Conservation (phyloP, 1,284 basidiomycete species). For the Trichosporon faecale region DNA sequence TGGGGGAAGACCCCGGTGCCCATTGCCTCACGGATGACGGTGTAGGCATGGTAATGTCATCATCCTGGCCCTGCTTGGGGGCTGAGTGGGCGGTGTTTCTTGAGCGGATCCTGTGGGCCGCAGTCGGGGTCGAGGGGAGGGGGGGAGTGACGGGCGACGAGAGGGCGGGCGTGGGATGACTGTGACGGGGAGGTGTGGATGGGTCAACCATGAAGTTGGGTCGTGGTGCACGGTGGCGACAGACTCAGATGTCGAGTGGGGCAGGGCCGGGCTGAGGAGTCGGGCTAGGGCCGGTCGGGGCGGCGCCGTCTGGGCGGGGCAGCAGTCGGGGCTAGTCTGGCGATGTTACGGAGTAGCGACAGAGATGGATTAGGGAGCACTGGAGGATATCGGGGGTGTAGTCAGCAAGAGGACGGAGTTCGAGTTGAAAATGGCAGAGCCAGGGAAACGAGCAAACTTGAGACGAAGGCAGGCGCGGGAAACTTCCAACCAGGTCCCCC, state of each 20-base stretch:
- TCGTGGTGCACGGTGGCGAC: conserved; percentile 11
- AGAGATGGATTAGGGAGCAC: background rate
- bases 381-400: background rate
- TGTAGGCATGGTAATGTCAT: conserved; percentile 18
- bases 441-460: conserved; percentile 9
- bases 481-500: background rate
- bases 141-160: conserved; percentile 33
- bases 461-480: conserved; percentile 10
- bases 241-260: background rate
- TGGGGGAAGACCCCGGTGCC: background rate
- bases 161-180: conserved; percentile 24
- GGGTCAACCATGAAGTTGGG: conserved; percentile 20
- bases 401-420: background rate
- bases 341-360: too few relatives aligned
- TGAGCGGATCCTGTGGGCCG: background rate
- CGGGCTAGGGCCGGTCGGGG: background rate
- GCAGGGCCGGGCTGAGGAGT: background rate
- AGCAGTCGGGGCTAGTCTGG: background rate
- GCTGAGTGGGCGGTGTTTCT: background rate
- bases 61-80: conserved; percentile 9
- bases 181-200: conserved; percentile 26
- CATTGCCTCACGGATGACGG: conserved; percentile 7
- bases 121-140: conserved; percentile 27
- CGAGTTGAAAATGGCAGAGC: background rate
- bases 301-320: background rate